These are phyloP conservation scores for Odonthalia washingtoniensis DNA, from an alignment of 31 red algal genomes.

Conservation along the genomic window DNA sequence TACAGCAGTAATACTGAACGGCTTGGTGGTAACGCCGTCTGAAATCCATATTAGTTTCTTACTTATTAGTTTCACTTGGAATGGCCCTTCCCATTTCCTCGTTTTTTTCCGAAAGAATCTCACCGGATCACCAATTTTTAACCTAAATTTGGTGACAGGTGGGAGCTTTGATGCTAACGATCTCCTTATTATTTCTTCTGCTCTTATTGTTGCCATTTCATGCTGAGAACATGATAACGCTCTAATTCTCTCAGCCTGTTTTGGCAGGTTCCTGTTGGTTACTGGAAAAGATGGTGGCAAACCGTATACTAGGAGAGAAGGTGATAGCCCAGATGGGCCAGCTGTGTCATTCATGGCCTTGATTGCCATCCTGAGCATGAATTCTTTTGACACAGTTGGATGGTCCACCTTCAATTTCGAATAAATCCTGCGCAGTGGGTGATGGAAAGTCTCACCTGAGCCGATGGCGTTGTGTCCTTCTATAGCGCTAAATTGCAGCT, in stretches of 20 bases:
- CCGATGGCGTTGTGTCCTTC: constrained; percentile 40
- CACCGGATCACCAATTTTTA: not conserved
- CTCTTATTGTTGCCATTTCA: not conserved
- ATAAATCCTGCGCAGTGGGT: constrained; percentile 36
- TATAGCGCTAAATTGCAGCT: constrained; percentile 37
- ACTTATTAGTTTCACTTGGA: too few relatives aligned
- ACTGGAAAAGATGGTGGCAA: constrained; percentile 8
- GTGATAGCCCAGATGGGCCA: not conserved
- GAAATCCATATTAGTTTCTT: too few relatives aligned
- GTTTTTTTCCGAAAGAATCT: too few relatives aligned
- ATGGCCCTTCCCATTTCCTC: too few relatives aligned
- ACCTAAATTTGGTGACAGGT: constrained; percentile 2
- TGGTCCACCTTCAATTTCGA: constrained; percentile 14
- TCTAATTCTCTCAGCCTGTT: not conserved
- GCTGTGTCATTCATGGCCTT: constrained; percentile 40
- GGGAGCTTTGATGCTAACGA: not conserved
- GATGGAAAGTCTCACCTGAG: constrained; percentile 5
- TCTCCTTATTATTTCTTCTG: not conserved
- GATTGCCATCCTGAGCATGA: constrained; percentile 21
- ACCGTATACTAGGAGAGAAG: constrained; percentile 21
- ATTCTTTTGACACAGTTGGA: not conserved
- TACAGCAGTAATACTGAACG: too few relatives aligned
- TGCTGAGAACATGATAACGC: not conserved
- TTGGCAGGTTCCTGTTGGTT: not conserved
- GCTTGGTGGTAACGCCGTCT: too few relatives aligned